phyloP scores from a whole-genome alignment of 2,329 filamentous ascomycete species.

The Hypoxylon rubiginosum region DNA sequence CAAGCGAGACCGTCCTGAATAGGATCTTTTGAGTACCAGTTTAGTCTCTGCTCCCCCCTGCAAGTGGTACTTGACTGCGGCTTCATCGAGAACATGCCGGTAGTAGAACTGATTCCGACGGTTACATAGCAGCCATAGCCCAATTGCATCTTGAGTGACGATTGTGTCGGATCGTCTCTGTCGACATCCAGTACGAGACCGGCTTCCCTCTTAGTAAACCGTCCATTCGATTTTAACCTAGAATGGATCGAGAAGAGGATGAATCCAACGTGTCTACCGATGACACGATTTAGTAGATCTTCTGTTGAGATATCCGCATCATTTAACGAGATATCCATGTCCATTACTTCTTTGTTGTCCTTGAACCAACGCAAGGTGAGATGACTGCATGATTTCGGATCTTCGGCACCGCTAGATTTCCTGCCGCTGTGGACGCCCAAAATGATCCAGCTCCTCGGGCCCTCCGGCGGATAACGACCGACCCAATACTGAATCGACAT shows the following conservation, averaged over 20 bases:
- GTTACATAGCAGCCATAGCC: conserved; percentile 71
- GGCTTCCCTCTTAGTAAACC: conserved; percentile 73
- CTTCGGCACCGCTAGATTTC: conserved; percentile 56
- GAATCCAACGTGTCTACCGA: conserved; percentile 80
- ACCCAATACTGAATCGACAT: conserved; percentile 94
- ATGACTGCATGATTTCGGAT: conserved; percentile 64
- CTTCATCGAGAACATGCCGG: conserved; percentile 79
- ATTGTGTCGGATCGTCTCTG: conserved; percentile 73
- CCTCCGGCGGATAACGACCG: conserved; percentile 66
- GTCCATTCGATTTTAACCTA: conserved; percentile 69
- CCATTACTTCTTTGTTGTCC: conserved; percentile 80
- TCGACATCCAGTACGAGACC: conserved; percentile 71
- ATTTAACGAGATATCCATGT: conserved; percentile 77
- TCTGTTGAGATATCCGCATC: conserved; percentile 78
- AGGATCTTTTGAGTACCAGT: conserved; percentile 67
- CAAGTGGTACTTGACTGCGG: conserved; percentile 71
- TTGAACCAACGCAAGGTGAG: conserved; percentile 85
- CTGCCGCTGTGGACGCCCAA: conserved; percentile 81
- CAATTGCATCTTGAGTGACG: conserved; percentile 76
- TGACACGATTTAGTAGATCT: conserved; percentile 77
- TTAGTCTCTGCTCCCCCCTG: conserved; percentile 75
- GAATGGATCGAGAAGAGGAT: conserved; percentile 77
- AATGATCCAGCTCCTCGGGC: conserved; percentile 90
- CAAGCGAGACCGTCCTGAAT: conserved; percentile 68
- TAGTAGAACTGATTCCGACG: conserved; percentile 80